phyloP scores from a whole-genome alignment of 306 rosid genomes.

The Styphnolobium japonicum region DNA sequence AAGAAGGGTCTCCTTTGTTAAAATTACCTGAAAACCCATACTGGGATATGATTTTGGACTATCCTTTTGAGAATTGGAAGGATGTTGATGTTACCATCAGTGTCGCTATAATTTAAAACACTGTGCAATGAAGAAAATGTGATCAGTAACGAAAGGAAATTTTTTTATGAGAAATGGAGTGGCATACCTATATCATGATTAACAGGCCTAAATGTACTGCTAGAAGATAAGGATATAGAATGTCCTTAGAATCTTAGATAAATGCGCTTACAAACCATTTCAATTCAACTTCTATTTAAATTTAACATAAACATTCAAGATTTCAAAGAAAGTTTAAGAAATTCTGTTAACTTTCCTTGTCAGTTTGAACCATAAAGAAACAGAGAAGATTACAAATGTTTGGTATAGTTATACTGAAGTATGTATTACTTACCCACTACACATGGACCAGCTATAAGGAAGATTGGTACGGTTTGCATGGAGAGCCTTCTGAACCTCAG shows the following conservation, averaged over 20 bases:
- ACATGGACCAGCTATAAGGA: slow-evolving; percentile 72
- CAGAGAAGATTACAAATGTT: not conserved
- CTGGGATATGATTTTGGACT: slow-evolving; percentile 58
- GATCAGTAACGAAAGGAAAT: not conserved
- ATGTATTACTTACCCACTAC: slow-evolving; percentile 53
- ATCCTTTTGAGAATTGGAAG: slow-evolving; percentile 76
- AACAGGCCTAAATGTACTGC: not conserved
- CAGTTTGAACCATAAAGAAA: not conserved
- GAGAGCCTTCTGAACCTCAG: slow-evolving; percentile 82
- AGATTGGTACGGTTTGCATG: slow-evolving; percentile 82
- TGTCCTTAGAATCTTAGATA: not conserved
- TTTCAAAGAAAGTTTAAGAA: too few species aligned
- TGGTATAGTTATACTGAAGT: not conserved
- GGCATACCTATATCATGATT: not conserved
- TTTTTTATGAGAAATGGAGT: not conserved
- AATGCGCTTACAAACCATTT: not conserved
- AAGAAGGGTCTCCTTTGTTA: not conserved
- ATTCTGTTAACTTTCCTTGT: not conserved
- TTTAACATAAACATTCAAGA: not conserved
- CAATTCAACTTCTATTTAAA: not conserved
- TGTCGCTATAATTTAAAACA: slow-evolving; percentile 52
- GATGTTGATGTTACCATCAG: slow-evolving; percentile 63
- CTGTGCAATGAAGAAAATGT: slow-evolving; percentile 30
- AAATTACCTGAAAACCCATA: slow-evolving; percentile 83
- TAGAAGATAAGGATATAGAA: not conserved